These are phyloP conservation scores for Saturnispora saitoi DNA, from an alignment of 805 yeast species.

Conservation along the genomic window DNA sequence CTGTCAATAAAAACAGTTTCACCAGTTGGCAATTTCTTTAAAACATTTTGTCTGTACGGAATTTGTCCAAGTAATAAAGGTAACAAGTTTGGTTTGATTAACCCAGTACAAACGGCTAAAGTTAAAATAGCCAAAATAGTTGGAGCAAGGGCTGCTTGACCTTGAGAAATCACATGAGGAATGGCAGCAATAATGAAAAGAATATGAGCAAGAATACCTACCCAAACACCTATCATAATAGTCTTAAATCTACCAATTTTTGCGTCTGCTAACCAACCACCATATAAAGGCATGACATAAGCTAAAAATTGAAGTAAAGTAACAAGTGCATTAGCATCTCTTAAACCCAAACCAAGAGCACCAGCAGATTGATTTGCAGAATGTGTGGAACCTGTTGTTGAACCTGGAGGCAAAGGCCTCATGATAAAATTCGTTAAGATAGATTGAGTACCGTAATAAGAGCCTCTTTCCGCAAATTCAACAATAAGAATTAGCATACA, in stretches of 20 bases:
- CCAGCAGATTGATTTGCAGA: slow-evolving; percentile 32
- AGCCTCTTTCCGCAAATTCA: slow-evolving; percentile 49
- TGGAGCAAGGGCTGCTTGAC: slow-evolving; percentile 32
- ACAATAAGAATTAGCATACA: slow-evolving; percentile 37
- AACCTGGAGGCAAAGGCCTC: slow-evolving; percentile 42
- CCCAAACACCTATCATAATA: slow-evolving; percentile 28
- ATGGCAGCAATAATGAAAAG: slow-evolving; percentile 42
- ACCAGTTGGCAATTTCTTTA: slow-evolving; percentile 51
- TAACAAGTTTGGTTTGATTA: slow-evolving; percentile 45
- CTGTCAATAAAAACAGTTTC: slow-evolving; percentile 53
- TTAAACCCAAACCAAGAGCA: slow-evolving; percentile 40
- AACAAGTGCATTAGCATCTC: slow-evolving; percentile 39
- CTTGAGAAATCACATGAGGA: slow-evolving; percentile 35
- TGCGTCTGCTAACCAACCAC: slow-evolving; percentile 46
- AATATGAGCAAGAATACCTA: slow-evolving; percentile 40
- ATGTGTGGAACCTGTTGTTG: slow-evolving; percentile 36
- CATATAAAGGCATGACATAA: slow-evolving; percentile 42
- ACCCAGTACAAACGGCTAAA: slow-evolving; percentile 41
- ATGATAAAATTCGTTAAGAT: slow-evolving; percentile 41
- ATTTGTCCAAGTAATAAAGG: slow-evolving; percentile 46
- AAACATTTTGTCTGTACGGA: slow-evolving; percentile 32
- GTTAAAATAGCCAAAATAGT: slow-evolving; percentile 34
- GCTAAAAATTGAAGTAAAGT: slow-evolving; percentile 40
- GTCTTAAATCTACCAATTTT: slow-evolving; percentile 39
- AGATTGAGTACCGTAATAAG: slow-evolving; percentile 41